Evolutionary conservation across 2,329 filamentous ascomycete species (phyloP).

Genomic region (Pochonia chlamydosporia): DNA sequence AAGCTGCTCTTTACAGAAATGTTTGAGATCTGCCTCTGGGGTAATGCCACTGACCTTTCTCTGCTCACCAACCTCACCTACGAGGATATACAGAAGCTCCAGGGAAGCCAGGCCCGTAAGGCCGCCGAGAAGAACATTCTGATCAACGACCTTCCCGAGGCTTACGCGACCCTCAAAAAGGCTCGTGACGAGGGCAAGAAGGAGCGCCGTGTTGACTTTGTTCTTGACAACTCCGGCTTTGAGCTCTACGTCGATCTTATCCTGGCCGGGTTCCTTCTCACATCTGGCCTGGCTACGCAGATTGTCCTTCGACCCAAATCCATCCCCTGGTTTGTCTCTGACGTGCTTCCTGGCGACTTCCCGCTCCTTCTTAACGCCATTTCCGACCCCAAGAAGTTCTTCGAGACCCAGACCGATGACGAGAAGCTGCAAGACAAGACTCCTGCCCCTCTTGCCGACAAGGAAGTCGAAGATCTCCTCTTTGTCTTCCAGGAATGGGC

Average conservation of each 20-base stretch:
- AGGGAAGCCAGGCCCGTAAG: constrained; percentile 82
- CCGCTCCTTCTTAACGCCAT: constrained; percentile 73
- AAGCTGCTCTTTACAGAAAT: constrained; percentile 81
- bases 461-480: constrained; percentile 60
- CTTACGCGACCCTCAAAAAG: constrained; percentile 62
- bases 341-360: constrained; percentile 85
- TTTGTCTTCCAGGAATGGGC: constrained; percentile 84
- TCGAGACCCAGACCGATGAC: constrained; percentile 67
- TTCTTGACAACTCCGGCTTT: constrained; percentile 95
- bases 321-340: constrained; percentile 97
- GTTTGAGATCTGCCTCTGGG: constrained; percentile 96
- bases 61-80: constrained; percentile 86
- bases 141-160: constrained; percentile 72
- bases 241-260: constrained; percentile 95
- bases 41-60: constrained; percentile 91
- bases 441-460: constrained; percentile 57
- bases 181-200: constrained; percentile 57
- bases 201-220: constrained; percentile 81
- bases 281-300: constrained; percentile 76
- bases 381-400: constrained; percentile 72
- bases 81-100: constrained; percentile 94
- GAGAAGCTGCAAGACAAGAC: constrained; percentile 50
- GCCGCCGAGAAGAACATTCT: constrained; percentile 87
- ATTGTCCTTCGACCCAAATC: constrained; percentile 89
- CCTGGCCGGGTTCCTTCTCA: constrained; percentile 82